Base-by-base conservation (phyloP, 495 filamentous ascomycete genomes). In the Xylaria grammica region DNA sequence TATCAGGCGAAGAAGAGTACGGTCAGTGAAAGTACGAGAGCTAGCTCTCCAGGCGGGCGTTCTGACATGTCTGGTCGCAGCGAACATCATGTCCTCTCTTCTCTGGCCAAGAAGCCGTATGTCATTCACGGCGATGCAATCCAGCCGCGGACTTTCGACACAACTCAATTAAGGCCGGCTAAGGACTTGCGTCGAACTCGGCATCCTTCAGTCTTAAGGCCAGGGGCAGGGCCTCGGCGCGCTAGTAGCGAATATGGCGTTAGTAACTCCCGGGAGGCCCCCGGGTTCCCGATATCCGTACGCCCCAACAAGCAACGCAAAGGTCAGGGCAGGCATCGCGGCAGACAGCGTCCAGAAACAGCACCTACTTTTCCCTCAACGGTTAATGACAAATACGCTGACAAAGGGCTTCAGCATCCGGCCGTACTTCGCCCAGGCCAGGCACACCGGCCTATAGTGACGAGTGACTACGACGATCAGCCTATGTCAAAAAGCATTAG, bases 131-230 rank as follows among this genome's bases (percentile, higher is more conserved):
- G 29, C 22, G 24, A 30, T 27, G 26, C 15, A 45, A 20, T 1
- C 19, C 38, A 24, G 36, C 24, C 20, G 10, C 38, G 10, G 22
- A 45, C 9, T 17, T n/a, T 45, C 38, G 10, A 44, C 8, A 52
- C 46, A 4, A 15, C 62, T 40, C 29, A 44, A 19, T 24, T 59
- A 20, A 45, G 19, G 36, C 38, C 61, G 24, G 51, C 61, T 10
- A 63, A 49, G 11, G 0, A 15, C 15, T 29, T 54, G 22, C 20
- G 20, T 29, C 51, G 10, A 24, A n/a, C 3, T 40, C 51, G n/a
- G 1, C 42, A 38, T 32, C 27, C 27, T 3, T 11, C 29, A 5
- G 15, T 20, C 2, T n/a, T 55, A 5, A 38, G 7, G 19, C 36
- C 60, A 29, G 40, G 7, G 9, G 24, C 56, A 3, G 2, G 1